These are phyloP conservation scores for Verticillium zaregamsianum DNA, from an alignment of 2,329 filamentous ascomycete species.

Conservation along the genomic window DNA sequence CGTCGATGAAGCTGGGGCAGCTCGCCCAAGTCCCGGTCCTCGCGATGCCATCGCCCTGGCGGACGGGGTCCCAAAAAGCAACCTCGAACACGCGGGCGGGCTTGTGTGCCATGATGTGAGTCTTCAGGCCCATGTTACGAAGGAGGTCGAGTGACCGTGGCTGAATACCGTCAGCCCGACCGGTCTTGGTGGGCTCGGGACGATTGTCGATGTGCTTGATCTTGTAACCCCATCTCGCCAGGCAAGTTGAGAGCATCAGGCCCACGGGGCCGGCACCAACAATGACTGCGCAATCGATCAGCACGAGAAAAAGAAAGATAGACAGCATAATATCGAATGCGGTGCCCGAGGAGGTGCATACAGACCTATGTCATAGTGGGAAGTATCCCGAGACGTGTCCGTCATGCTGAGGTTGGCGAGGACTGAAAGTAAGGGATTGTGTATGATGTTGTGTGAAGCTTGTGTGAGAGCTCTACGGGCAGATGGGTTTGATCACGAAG, in stretches of 20 bases:
- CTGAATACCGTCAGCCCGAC: conserved; percentile 88
- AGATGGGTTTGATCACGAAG: background rate
- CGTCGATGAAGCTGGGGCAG: conserved; percentile 79
- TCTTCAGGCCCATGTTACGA: conserved; percentile 85
- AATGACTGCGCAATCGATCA: conserved; percentile 55
- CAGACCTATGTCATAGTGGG: background rate
- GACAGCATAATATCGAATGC: background rate
- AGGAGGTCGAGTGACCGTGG: conserved; percentile 83
- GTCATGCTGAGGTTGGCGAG: background rate
- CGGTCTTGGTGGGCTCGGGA: conserved; percentile 76
- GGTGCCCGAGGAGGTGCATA: background rate
- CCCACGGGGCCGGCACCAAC: conserved; percentile 87
- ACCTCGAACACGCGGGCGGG: conserved; percentile 82
- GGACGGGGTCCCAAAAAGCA: conserved; percentile 66
- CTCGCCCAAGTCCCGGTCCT: conserved; percentile 76
- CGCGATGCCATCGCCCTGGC: conserved; percentile 52
- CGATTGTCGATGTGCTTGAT: conserved; percentile 95
- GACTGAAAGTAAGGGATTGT: background rate
- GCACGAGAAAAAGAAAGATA: background rate
- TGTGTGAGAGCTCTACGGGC: background rate
- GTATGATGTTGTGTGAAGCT: background rate
- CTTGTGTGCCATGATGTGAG: conserved; percentile 79
- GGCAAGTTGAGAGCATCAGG: conserved; percentile 79
- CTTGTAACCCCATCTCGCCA: conserved; percentile 89
- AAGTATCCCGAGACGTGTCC: background rate